These are phyloP conservation scores for Cryphonectria nitschkei DNA, from an alignment of 2,329 filamentous ascomycete species.

Conservation along the genomic window DNA sequence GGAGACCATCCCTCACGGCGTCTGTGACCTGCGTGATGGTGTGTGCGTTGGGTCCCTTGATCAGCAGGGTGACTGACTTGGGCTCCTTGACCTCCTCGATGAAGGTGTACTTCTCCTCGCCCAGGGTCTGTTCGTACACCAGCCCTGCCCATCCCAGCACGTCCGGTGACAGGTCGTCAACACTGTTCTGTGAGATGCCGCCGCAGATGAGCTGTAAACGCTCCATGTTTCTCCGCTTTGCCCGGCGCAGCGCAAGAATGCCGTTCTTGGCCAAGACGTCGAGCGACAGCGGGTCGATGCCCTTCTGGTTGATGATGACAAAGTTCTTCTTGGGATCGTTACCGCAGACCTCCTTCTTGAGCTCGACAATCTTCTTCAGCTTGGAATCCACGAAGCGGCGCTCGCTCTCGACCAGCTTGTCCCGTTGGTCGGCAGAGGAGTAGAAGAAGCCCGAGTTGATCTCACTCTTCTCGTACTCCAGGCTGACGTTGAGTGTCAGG, in stretches of 20 bases:
- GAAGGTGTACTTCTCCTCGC: slow-evolving; percentile 99
- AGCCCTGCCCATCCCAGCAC: slow-evolving; percentile 93
- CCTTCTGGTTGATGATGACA: slow-evolving; percentile 98
- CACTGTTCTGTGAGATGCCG: slow-evolving; percentile 90
- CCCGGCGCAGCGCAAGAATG: slow-evolving; percentile 89
- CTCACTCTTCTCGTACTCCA: slow-evolving; percentile 99
- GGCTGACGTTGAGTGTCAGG: slow-evolving; percentile 90
- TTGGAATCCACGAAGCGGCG: slow-evolving; percentile 95
- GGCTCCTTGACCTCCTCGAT: slow-evolving; percentile 98
- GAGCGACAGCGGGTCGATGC: slow-evolving; percentile 93
- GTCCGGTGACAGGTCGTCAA: slow-evolving; percentile 87
- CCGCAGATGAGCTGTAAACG: slow-evolving; percentile 93
- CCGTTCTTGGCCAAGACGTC: slow-evolving; percentile 98
- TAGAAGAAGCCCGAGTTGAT: slow-evolving; percentile 99
- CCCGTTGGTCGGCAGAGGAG: slow-evolving; percentile 92
- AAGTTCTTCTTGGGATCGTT: slow-evolving; percentile 93
- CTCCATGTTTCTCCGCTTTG: slow-evolving; percentile 99
- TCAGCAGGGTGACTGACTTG: slow-evolving; percentile 95
- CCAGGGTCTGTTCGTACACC: slow-evolving; percentile 95
- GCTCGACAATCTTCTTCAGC: slow-evolving; percentile 93
- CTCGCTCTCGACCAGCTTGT: slow-evolving; percentile 98
- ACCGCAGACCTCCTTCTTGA: slow-evolving; percentile 97
- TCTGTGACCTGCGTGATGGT: slow-evolving; percentile 97
- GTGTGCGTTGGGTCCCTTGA: slow-evolving; percentile 97
- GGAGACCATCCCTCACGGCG: slow-evolving; percentile 89